Base-by-base conservation (phyloP, 108 stramenopile genomes). In the Stephanodiscus minutulus region DNA sequence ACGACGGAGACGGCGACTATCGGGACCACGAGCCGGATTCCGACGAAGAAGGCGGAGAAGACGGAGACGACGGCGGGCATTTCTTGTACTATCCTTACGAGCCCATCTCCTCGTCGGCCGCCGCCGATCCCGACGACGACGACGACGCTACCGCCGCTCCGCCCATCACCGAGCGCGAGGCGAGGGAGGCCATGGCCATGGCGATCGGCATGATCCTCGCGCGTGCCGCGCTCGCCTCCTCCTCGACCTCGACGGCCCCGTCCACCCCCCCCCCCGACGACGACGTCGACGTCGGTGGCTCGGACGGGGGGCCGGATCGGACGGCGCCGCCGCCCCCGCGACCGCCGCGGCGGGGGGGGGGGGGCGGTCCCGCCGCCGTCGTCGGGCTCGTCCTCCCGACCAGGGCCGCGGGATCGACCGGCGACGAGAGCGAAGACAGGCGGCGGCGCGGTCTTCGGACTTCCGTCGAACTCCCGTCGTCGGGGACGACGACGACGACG, bases 151-250 rank as follows among this genome's bases (percentile, higher is more conserved):
- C 12, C 13, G 11, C 15, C 25, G 22, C 15, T 12, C 52, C 15
- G n/a, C 52, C 52, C 22, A 53, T 53, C 52, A 53, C 62, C 11
- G 17, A 17, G 17, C 24, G 18, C 3, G 65, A 73, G 31, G 72
- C 88, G 41, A 57, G 33, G 36, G 70, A 78, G 25, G 73, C 74
- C n/a, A 50, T 90, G 61, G 87, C 89, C 2, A 74, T 85, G 79
- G 82, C 83, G 22, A 81, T 90, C 46, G 89, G 72, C 9, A 85
- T 85, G 36, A 83, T 90, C 12, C 64, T 90, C 63, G 87, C 89
- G 41, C 67, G 89, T 12, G 85, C 84, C 13, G 73, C 85, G 7
- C 46, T 90, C 21, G 64, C 73, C 20, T 82, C 85, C 4, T 47
- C 52, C 15, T 74, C 77, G 2, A 28, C 79, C 66, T 39, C 58